These are phyloP conservation scores for Mycosphaerella arachidis DNA, from an alignment of 2,329 filamentous ascomycete genomes.

Conservation along the genomic window DNA sequence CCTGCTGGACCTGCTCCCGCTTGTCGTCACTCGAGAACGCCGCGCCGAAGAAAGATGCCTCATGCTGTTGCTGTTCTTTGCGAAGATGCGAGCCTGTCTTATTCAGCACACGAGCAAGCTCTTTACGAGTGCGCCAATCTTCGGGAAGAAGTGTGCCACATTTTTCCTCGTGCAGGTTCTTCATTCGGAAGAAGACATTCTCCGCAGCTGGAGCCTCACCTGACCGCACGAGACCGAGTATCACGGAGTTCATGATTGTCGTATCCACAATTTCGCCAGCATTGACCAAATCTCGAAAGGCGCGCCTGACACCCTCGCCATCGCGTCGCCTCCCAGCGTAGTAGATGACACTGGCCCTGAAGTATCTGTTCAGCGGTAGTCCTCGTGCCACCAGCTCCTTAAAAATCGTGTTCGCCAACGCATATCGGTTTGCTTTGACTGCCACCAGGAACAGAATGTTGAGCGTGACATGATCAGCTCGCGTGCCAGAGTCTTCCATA, in stretches of 20 bases:
- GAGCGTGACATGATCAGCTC: conserved; percentile 75
- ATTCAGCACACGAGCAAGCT: conserved; percentile 47
- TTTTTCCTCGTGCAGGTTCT: conserved; percentile 50
- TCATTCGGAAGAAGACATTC: conserved; percentile 81
- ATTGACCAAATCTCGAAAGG: conserved; percentile 79
- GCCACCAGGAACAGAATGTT: conserved; percentile 89
- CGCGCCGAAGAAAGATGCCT: conserved; percentile 41
- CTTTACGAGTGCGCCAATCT: conserved; percentile 40
- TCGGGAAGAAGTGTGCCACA: conserved; percentile 28
- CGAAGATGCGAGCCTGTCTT: conserved; percentile 41
- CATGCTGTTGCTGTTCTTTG: conserved; percentile 47
- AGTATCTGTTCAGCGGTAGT: conserved; percentile 68
- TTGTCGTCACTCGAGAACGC: conserved; percentile 19
- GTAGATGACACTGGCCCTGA: conserved; percentile 76
- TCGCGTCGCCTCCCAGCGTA: conserved; percentile 74
- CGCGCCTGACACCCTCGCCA: conserved; percentile 66
- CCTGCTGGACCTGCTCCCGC: conserved; percentile 56
- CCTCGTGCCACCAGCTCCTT: conserved; percentile 71
- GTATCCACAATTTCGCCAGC: conserved; percentile 86
- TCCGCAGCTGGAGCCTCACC: conserved; percentile 74
- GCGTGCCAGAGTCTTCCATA: conserved; percentile 73
- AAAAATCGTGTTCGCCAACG: conserved; percentile 77
- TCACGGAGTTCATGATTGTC: conserved; percentile 78
- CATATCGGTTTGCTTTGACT: conserved; percentile 77
- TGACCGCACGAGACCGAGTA: conserved; percentile 69